Percentiles rank a stretch among this genome's conserved stretches.
phyloP scores from a whole-genome alignment of 2,329 filamentous ascomycete species.

The Bipolaris zeicola region DNA sequence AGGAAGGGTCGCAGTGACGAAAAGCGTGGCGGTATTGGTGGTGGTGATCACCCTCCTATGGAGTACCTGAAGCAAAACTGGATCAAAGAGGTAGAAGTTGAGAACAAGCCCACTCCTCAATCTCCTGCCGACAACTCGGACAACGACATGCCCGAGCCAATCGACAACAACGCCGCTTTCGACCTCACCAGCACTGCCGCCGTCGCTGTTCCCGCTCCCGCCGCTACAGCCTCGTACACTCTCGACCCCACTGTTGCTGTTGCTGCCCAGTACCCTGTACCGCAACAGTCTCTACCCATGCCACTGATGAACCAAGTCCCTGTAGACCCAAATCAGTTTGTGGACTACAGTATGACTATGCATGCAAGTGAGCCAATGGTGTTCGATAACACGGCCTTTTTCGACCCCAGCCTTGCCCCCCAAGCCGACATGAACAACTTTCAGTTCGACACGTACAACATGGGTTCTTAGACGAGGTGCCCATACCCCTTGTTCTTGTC shows the following conservation, averaged over 20 bases:
- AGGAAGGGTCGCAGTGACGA: conserved; percentile 63
- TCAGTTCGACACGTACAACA: conserved; percentile 39
- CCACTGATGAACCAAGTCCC: conserved; percentile 15
- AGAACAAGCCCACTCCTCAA: conserved; percentile 23
- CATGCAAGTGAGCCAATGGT: conserved; percentile 28
- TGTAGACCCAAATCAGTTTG: conserved; percentile 23
- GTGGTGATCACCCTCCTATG: conserved; percentile 66
- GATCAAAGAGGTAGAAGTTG: conserved; percentile 63
- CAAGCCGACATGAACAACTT: conserved; percentile 26
- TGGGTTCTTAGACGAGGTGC: conserved; percentile 7
- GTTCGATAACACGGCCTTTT: conserved; percentile 26
- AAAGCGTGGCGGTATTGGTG: conserved; percentile 65
- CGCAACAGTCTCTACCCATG: conserved; percentile 18
- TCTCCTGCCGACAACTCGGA: conserved; percentile 35
- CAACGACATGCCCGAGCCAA: conserved; percentile 22
- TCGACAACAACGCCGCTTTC: conserved; percentile 7
- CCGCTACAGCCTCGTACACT: not conserved
- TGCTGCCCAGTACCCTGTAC: conserved; percentile 14
- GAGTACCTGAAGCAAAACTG: conserved; percentile 63
- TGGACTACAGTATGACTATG: conserved; percentile 31
- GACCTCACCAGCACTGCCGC: not conserved
- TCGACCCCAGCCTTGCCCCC: conserved; percentile 21
- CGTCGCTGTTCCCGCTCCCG: not conserved
- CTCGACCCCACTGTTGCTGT: not conserved
- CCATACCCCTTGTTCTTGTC: not conserved